Percentiles rank a stretch among this genome's conserved stretches.
Conservation (phyloP, 169 alveolate species). For the Plasmodium cynomolgi region DNA sequence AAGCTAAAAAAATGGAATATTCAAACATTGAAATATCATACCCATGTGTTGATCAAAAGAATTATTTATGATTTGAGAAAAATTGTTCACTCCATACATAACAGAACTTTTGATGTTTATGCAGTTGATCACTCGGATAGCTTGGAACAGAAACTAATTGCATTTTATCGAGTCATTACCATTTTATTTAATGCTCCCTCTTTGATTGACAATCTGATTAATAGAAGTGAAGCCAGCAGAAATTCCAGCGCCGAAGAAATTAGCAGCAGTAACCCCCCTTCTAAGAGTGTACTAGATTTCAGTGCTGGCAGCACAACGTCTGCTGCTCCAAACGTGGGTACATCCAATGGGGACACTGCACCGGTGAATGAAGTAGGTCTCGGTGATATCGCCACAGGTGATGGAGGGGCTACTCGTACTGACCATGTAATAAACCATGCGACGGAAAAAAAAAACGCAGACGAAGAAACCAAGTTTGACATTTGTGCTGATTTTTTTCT, state of each 20-base stretch:
- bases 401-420: neutral
- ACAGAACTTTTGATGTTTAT: slow-evolving; percentile 24
- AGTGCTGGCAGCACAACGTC: neutral
- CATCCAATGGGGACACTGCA: neutral
- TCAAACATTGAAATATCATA: slow-evolving; percentile 55
- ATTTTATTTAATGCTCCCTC: slow-evolving; percentile 68
- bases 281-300: neutral
- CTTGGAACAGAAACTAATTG: slow-evolving; percentile 67
- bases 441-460: neutral
- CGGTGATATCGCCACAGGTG: neutral
- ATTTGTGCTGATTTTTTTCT: slow-evolving; percentile 62
- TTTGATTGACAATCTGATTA: slow-evolving; percentile 24
- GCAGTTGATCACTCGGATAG: slow-evolving; percentile 71
- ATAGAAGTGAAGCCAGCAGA: neutral
- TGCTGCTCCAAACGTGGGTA: neutral
- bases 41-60: slow-evolving; percentile 43
- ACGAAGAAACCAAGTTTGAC: slow-evolving; percentile 66
- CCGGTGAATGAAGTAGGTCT: neutral
- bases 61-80: slow-evolving; percentile 61
- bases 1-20: slow-evolving; percentile 31
- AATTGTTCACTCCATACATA: slow-evolving; percentile 34
- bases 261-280: neutral
- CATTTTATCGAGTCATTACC: slow-evolving; percentile 60
- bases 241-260: neutral
- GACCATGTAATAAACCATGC: neutral